These are phyloP conservation scores for Fusarium sp. DNA, from an alignment of 2,329 filamentous ascomycete species.

Conservation along the genomic window DNA sequence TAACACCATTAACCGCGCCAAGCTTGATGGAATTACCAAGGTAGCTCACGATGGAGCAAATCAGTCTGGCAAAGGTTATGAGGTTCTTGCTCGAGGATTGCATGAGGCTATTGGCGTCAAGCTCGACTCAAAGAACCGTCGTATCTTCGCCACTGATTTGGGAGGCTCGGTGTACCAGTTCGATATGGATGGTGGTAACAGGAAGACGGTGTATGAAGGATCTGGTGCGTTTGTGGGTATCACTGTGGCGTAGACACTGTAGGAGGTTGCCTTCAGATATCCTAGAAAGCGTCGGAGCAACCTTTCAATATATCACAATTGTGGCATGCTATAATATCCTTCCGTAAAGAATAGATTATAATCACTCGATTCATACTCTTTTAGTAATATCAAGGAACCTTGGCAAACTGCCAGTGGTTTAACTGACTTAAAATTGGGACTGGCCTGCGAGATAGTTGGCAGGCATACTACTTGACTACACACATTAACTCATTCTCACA, in stretches of 20 bases:
- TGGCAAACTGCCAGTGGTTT: background rate
- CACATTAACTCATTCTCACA: background rate
- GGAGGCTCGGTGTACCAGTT: constrained; percentile 11
- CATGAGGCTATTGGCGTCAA: constrained; percentile 5
- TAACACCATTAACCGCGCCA: background rate
- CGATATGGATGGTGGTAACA: background rate
- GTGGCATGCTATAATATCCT: rapidly evolving
- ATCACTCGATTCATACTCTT: rapidly evolving
- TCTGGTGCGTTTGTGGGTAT: background rate
- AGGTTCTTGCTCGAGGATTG: background rate
- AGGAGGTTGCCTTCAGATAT: rapidly evolving
- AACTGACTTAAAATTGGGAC: background rate
- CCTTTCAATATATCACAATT: rapidly evolving
- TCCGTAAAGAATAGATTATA: background rate
- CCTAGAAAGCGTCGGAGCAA: rapidly evolving
- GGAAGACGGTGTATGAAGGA: background rate
- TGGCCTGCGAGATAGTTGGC: no score
- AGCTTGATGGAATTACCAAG: rapidly evolving
- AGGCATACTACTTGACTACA: background rate
- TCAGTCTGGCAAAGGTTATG: rapidly evolving
- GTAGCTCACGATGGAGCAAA: rapidly evolving
- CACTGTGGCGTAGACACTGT: background rate
- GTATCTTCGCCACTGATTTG: background rate
- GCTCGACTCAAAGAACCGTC: rapidly evolving
- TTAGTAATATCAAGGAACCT: background rate